phyloP scores from a whole-genome alignment of 495 filamentous ascomycete species.

The Cenococcum geophilum region DNA sequence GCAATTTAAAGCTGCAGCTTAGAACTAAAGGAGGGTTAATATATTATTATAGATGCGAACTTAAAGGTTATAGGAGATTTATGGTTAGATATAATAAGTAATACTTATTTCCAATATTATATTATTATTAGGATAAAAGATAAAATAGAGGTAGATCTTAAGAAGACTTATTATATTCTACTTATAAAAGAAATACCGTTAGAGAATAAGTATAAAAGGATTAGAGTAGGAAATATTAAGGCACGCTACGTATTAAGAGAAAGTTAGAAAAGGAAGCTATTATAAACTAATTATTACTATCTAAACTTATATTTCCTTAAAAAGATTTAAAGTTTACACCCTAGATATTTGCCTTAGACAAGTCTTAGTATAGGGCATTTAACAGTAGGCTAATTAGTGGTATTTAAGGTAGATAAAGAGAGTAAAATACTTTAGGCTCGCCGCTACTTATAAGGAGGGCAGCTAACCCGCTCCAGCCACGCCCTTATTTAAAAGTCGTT shows the following conservation, averaged over 20 bases:
- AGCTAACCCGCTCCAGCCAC: too few relatives aligned
- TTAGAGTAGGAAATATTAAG: background rate
- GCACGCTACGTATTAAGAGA: background rate
- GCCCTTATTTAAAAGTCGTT: too few relatives aligned
- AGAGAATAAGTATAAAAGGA: background rate
- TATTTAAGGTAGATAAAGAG: too few relatives aligned
- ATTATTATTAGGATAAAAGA: background rate
- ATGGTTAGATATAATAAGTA: background rate
- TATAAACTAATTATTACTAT: too few relatives aligned
- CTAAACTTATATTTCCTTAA: too few relatives aligned
- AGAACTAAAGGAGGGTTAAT: background rate
- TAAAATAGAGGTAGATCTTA: background rate
- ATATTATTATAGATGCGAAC: background rate
- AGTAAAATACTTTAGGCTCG: too few relatives aligned
- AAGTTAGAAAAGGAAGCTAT: background rate
- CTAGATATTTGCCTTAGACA: too few relatives aligned
- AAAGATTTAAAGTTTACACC: too few relatives aligned
- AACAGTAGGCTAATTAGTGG: too few relatives aligned
- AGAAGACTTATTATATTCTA: background rate
- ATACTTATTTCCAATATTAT: background rate
- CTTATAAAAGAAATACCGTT: background rate
- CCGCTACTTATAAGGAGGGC: too few relatives aligned
- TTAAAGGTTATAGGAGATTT: background rate
- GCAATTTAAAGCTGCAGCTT: background rate
- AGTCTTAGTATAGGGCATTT: too few relatives aligned